Percentiles rank a stretch among this genome's conserved stretches.
Evolutionary conservation across 2,329 filamentous ascomycete genomes (phyloP).

Genomic region (Colletotrichum viniferum): DNA sequence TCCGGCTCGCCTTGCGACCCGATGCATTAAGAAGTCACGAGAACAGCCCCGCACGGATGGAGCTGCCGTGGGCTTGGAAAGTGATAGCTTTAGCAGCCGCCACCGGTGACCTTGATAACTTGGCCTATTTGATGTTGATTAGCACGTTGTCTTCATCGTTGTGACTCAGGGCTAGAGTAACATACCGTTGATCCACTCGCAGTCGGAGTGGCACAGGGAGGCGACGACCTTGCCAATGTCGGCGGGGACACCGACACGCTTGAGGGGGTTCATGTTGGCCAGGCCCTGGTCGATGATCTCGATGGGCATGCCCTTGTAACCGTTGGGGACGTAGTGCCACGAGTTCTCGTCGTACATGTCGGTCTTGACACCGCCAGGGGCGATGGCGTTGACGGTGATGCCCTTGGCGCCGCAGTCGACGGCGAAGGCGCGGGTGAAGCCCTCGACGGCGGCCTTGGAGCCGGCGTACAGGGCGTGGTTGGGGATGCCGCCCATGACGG

Average conservation of each 20-base stretch:
- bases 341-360: slow-evolving; percentile 79
- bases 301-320: slow-evolving; percentile 53
- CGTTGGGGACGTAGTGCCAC: slow-evolving; percentile 68
- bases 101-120: slow-evolving; percentile 43
- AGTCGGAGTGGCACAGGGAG: slow-evolving; percentile 59
- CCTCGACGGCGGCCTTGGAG: slow-evolving; percentile 75
- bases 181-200: slow-evolving; percentile 70
- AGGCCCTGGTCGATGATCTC: slow-evolving; percentile 60
- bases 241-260: slow-evolving; percentile 60
- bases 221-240: slow-evolving; percentile 64
- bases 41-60: slow-evolving; percentile 2
- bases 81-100: slow-evolving; percentile 22
- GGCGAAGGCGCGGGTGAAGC: slow-evolving; percentile 73
- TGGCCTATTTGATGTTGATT: slow-evolving; percentile 34
- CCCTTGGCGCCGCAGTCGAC: slow-evolving; percentile 72
- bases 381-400: slow-evolving; percentile 75
- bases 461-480: slow-evolving; percentile 76
- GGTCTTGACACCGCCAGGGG: slow-evolving; percentile 74
- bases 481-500: slow-evolving; percentile 68
- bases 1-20: slow-evolving; percentile 3
- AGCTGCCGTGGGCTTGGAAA: neutral
- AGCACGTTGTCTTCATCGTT: slow-evolving; percentile 49
- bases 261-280: slow-evolving; percentile 61
- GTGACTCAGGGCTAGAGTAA: neutral
- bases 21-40: slow-evolving; percentile 5